Conservation (phyloP, 2,329 filamentous ascomycete species). For the Dactylellina cionopaga region DNA sequence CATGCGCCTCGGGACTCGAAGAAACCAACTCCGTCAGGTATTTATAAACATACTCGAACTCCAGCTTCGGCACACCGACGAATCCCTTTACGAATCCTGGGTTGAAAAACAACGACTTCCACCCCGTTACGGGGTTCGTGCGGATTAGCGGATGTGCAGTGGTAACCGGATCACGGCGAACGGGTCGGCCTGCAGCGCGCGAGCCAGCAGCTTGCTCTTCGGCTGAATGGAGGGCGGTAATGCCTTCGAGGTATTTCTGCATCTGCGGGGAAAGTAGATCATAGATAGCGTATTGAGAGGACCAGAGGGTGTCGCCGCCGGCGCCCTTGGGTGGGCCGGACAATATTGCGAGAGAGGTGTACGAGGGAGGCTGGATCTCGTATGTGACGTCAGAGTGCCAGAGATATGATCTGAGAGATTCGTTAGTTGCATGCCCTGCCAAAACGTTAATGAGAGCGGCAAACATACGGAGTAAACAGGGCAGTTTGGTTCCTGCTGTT, state of each 20-base stretch:
- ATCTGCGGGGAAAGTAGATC: constrained; percentile 68
- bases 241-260: constrained; percentile 69
- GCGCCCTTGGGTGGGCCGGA: constrained; percentile 67
- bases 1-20: constrained; percentile 74
- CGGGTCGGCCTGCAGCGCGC: constrained; percentile 65
- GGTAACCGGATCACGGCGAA: constrained; percentile 66
- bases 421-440: background rate
- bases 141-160: constrained; percentile 69
- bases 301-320: constrained; percentile 69
- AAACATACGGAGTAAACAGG: constrained; percentile 64
- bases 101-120: constrained; percentile 71
- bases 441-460: background rate
- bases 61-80: constrained; percentile 69
- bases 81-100: constrained; percentile 69
- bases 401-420: constrained; percentile 13
- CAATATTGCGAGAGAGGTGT: constrained; percentile 68
- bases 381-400: constrained; percentile 65
- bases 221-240: constrained; percentile 68
- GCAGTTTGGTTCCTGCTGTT: constrained; percentile 67
- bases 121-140: constrained; percentile 71
- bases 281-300: constrained; percentile 69
- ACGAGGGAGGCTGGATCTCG: constrained; percentile 69
- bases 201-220: constrained; percentile 67
- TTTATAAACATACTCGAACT: constrained; percentile 66
- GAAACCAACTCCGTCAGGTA: constrained; percentile 68